Percentiles rank a stretch among this genome's conserved stretches.
phyloP scores from a whole-genome alignment of 2,329 filamentous ascomycete genomes.

The Huntiella decipiens region DNA sequence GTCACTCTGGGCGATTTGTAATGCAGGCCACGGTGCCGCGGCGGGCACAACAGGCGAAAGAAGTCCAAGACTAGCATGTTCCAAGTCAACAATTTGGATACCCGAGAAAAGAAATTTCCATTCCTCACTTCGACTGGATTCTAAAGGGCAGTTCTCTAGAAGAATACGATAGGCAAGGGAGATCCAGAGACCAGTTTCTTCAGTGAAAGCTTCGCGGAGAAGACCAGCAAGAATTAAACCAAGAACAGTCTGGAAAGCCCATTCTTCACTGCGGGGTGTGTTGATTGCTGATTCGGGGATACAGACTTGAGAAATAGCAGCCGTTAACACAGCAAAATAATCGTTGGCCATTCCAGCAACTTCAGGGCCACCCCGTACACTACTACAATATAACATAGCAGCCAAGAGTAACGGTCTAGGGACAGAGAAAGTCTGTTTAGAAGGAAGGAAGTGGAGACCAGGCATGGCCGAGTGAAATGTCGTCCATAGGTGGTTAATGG shows the following conservation, averaged over 20 bases:
- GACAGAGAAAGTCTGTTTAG: constrained; percentile 23
- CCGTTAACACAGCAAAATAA: constrained; percentile 22
- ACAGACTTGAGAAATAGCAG: constrained; percentile 22
- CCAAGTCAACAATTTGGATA: constrained; percentile 24
- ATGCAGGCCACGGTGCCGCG: constrained; percentile 19
- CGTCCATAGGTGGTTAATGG: constrained; percentile 19
- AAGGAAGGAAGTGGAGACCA: constrained; percentile 25
- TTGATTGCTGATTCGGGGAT: constrained; percentile 18
- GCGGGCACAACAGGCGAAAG: constrained; percentile 23
- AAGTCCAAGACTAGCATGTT: constrained; percentile 25
- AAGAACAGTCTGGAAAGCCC: constrained; percentile 24
- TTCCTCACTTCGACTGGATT: constrained; percentile 16
- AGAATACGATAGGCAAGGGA: constrained; percentile 23
- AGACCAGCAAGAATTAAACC: constrained; percentile 24
- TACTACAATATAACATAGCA: constrained; percentile 25
- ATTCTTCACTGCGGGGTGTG: constrained; percentile 17
- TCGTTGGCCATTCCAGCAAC: constrained; percentile 19
- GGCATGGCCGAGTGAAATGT: constrained; percentile 26
- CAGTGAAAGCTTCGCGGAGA: constrained; percentile 23
- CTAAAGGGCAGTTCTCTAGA: constrained; percentile 21
- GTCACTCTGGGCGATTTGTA: constrained; percentile 21
- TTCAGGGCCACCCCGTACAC: constrained; percentile 18
- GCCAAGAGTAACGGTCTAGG: constrained; percentile 25
- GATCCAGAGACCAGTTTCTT: constrained; percentile 25
- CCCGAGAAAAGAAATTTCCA: constrained; percentile 23